These are phyloP conservation scores for Cornus kousa DNA, from an alignment of 148 eudicot species.

Conservation along the genomic window DNA sequence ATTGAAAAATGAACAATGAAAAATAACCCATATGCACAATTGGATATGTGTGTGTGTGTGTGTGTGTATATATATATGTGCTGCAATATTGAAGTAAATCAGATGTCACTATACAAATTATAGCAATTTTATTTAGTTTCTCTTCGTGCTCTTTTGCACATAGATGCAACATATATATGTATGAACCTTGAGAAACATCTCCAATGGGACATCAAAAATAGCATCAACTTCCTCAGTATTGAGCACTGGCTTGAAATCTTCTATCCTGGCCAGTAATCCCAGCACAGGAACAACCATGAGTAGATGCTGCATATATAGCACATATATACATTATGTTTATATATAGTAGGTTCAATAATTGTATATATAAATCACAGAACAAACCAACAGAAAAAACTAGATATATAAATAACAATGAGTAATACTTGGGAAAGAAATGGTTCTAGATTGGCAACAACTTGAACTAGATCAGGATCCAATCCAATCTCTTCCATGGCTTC, in stretches of 20 bases:
- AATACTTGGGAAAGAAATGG: conserved; percentile 31
- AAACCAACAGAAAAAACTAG: no score
- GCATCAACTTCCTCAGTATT: conserved; percentile 18
- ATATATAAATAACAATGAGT: not conserved
- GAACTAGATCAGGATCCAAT: conserved; percentile 24
- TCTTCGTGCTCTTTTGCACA: not conserved
- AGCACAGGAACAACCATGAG: conserved; percentile 2
- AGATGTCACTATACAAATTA: not conserved
- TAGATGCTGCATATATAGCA: conserved; percentile 9
- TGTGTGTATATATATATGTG: no score
- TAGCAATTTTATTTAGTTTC: not conserved
- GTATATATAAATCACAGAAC: no score
- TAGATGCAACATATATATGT: not conserved
- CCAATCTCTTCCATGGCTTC: conserved; percentile 44
- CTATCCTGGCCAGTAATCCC: conserved; percentile 4
- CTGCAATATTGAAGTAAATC: not conserved
- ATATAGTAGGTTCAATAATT: no score
- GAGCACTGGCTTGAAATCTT: conserved; percentile 8
- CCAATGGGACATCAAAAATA: conserved; percentile 12
- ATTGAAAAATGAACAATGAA: not conserved
- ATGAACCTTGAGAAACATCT: conserved; percentile 14
- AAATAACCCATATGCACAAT: no score
- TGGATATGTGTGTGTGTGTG: no score
- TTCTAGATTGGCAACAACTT: conserved; percentile 28
- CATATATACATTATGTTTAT: no score